These are phyloP conservation scores for Cytidiella melzeri DNA, from an alignment of 768 basidiomycete genomes.

Conservation along the genomic window DNA sequence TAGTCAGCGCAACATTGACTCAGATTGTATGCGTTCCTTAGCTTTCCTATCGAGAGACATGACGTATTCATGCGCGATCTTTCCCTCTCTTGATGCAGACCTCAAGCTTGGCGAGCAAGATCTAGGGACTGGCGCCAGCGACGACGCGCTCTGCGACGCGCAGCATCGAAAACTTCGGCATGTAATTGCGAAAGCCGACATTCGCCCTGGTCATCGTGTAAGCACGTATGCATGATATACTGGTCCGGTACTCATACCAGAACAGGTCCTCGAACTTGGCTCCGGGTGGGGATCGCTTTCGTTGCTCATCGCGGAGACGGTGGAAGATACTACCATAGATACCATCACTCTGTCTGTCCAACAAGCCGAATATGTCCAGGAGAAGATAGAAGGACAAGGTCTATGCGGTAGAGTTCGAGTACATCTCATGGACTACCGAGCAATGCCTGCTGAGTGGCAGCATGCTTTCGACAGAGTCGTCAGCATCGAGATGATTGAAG, in stretches of 20 bases:
- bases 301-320: constrained; percentile 49
- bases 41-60: constrained; percentile 63
- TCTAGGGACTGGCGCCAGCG: no score
- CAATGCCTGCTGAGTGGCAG: constrained; percentile 58
- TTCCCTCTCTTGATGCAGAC: constrained; percentile 57
- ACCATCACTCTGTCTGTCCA: constrained; percentile 67
- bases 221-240: no score
- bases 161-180: constrained; percentile 53
- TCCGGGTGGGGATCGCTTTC: constrained; percentile 75
- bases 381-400: not conserved
- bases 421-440: constrained; percentile 72
- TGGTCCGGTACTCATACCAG: no score
- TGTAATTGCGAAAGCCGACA: constrained; percentile 59
- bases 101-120: no score
- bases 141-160: constrained; percentile 15
- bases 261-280: constrained; percentile 68
- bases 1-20: no score
- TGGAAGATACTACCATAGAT: constrained; percentile 55
- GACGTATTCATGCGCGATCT: constrained; percentile 75
- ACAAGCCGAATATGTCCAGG: constrained; percentile 36
- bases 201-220: constrained; percentile 40
- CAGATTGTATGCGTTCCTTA: no score
- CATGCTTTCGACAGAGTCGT: constrained; percentile 65
- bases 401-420: constrained; percentile 39
- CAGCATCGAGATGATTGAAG: constrained; percentile 76